These are phyloP conservation scores for Penicillium sp. DNA, from an alignment of 2,329 filamentous ascomycete genomes.

Conservation along the genomic window DNA sequence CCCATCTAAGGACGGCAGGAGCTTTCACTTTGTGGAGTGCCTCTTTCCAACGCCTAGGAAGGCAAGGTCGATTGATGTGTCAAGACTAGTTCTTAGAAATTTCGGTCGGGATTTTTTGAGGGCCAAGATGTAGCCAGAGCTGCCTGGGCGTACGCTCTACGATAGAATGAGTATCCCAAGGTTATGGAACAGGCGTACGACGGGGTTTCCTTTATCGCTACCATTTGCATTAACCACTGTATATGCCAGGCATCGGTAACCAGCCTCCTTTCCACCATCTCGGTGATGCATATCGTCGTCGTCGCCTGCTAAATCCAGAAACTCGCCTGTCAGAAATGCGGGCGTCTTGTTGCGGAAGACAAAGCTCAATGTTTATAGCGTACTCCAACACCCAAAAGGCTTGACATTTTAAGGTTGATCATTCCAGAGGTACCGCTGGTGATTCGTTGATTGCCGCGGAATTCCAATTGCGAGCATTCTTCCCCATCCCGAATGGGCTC, in stretches of 20 bases:
- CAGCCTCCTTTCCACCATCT: not conserved
- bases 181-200: no score
- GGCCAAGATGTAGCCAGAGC: no score
- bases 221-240: not conserved
- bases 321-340: not conserved
- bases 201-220: no score
- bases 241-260: not conserved
- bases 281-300: not conserved
- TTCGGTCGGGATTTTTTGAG: no score
- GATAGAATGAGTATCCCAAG: no score
- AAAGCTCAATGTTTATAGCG: slow-evolving; percentile 1
- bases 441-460: not conserved
- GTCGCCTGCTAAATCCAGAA: not conserved
- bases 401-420: slow-evolving; percentile 13
- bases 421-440: slow-evolving; percentile 18
- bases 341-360: not conserved
- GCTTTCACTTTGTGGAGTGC: no score
- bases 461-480: slow-evolving; percentile 9
- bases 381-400: not conserved
- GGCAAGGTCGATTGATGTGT: no score
- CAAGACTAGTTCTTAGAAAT: no score
- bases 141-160: no score
- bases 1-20: not conserved
- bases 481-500: slow-evolving; percentile 11
- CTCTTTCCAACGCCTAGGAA: no score